phyloP scores from a whole-genome alignment of 352 stramenopile species.

The Phytopythium helicoides region DNA sequence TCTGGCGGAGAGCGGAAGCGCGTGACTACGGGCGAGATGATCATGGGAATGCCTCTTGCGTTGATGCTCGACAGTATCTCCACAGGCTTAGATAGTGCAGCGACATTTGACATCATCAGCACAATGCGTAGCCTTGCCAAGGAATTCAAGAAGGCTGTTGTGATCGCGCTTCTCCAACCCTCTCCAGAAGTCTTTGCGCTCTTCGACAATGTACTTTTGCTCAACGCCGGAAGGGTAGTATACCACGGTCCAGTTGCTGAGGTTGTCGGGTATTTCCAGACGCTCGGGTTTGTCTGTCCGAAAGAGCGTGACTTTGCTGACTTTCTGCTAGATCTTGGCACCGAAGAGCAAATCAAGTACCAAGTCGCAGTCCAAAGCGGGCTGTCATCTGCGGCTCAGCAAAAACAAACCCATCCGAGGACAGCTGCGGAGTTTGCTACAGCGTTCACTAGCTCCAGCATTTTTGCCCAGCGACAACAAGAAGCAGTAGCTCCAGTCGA shows the following conservation, averaged over 20 bases:
- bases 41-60: constrained; percentile 70
- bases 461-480: constrained; percentile 12
- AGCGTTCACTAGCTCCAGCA: constrained; percentile 19
- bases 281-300: constrained; percentile 37
- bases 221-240: constrained; percentile 75
- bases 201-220: constrained; percentile 53
- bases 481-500: constrained; percentile 20
- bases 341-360: constrained; percentile 35
- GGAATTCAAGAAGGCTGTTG: constrained; percentile 35
- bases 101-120: constrained; percentile 53
- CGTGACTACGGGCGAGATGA: constrained; percentile 84
- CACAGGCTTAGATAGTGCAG: constrained; percentile 54
- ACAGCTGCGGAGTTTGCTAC: constrained; percentile 29
- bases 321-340: constrained; percentile 47
- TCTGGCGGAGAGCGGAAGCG: constrained; percentile 89
- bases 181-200: constrained; percentile 55
- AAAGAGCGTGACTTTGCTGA: constrained; percentile 36
- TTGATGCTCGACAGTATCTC: constrained; percentile 74
- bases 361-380: constrained; percentile 5
- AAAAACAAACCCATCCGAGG: constrained; percentile 7
- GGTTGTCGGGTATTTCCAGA: constrained; percentile 36
- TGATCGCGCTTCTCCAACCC: constrained; percentile 84
- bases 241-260: constrained; percentile 47
- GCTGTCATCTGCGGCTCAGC: neutral
- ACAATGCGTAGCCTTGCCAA: constrained; percentile 28